These are phyloP conservation scores for Phycomyces nitens DNA, from an alignment of 192 early-diverging fungal species.

Conservation along the genomic window DNA sequence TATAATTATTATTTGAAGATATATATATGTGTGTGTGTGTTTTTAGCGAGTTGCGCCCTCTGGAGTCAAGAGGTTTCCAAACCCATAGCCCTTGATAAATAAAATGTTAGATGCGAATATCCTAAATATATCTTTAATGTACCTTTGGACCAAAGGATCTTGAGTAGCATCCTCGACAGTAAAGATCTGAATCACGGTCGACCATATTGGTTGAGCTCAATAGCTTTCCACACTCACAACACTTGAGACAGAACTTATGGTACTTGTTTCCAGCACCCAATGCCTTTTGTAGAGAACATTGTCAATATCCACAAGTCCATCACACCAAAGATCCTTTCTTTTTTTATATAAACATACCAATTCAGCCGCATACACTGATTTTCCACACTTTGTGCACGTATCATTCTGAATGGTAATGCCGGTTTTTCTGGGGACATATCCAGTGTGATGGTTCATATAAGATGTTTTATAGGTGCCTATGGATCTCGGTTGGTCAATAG, in stretches of 20 bases:
- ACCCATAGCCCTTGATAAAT: conserved; percentile 23
- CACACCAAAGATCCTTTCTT: not conserved
- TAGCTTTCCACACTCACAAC: conserved; percentile 48
- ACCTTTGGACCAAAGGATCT: conserved; percentile 50
- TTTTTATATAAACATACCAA: conserved; percentile 25
- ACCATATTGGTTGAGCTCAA: conserved; percentile 57
- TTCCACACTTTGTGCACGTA: conserved; percentile 52
- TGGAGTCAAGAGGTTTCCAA: conserved; percentile 22
- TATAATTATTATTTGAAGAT: no score
- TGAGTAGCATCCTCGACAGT: conserved; percentile 51
- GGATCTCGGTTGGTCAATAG: not conserved
- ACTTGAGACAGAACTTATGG: conserved; percentile 55
- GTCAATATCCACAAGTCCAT: not conserved
- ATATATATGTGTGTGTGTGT: not conserved
- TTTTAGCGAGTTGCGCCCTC: conserved; percentile 28
- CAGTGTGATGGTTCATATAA: conserved; percentile 16
- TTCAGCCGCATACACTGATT: conserved; percentile 58
- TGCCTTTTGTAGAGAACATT: no score
- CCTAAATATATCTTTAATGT: not conserved
- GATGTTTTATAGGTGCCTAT: no score
- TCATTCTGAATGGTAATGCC: conserved; percentile 32
- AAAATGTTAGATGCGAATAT: not conserved
- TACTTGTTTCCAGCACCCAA: conserved; percentile 56
- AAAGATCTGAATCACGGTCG: conserved; percentile 44
- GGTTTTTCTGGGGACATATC: conserved; percentile 36